Evolutionary conservation across 2,329 filamentous ascomycete genomes (phyloP).

Genomic region (Fonsecaea erecta): DNA sequence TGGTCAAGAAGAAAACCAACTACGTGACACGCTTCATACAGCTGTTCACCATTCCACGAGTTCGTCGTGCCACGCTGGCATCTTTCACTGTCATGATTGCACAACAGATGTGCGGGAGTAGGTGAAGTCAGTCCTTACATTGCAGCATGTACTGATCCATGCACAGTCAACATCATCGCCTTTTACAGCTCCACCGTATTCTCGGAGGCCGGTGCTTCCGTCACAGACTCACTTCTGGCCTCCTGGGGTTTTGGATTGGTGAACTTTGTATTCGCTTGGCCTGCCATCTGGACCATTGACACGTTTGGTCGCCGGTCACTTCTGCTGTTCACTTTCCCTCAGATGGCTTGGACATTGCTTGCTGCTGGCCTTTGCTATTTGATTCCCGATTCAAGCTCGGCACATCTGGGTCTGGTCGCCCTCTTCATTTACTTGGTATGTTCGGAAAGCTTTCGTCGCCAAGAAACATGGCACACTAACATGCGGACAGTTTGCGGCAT

Average conservation of each 20-base stretch:
- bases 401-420: slow-evolving; percentile 60
- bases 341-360: slow-evolving; percentile 70
- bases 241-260: slow-evolving; percentile 38
- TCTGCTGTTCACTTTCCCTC: slow-evolving; percentile 68
- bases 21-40: slow-evolving; percentile 52
- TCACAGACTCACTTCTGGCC: slow-evolving; percentile 33
- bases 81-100: slow-evolving; percentile 41
- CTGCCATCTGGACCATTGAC: slow-evolving; percentile 61
- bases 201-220: slow-evolving; percentile 30
- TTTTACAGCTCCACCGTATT: slow-evolving; percentile 65
- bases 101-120: slow-evolving; percentile 45
- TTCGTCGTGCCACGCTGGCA: slow-evolving; percentile 40
- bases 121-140: slow-evolving; percentile 11
- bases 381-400: slow-evolving; percentile 49
- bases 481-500: slow-evolving; percentile 58
- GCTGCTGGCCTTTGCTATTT: slow-evolving; percentile 65
- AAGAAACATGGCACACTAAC: neutral
- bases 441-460: neutral
- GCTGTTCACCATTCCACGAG: slow-evolving; percentile 41
- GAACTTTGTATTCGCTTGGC: slow-evolving; percentile 38
- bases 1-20: slow-evolving; percentile 50
- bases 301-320: slow-evolving; percentile 67
- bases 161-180: slow-evolving; percentile 63
- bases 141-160: slow-evolving; percentile 40
- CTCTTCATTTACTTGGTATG: slow-evolving; percentile 63